Conservation (phyloP, 1,284 basidiomycete species). For the Coriolopsis trogii region DNA sequence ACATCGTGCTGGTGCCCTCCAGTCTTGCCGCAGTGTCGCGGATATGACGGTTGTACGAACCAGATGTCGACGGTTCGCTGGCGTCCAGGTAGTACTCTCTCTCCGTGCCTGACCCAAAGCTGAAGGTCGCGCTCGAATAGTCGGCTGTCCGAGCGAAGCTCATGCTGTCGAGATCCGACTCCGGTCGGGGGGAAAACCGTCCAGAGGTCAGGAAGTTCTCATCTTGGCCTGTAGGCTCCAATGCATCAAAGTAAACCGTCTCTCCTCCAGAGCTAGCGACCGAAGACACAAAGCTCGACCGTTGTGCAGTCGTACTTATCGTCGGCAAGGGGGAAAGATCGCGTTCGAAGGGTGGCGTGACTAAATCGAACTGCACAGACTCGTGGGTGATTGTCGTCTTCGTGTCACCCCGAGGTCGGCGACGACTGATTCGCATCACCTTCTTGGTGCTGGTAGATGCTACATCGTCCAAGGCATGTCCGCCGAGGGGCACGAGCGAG, state of each 20-base stretch:
- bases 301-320: neutral
- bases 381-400: conserved; percentile 21
- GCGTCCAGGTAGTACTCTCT: conserved; percentile 8
- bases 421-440: neutral
- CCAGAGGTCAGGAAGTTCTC: conserved; percentile 3
- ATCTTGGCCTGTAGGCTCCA: conserved; percentile 15
- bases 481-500: neutral
- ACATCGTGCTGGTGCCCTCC: conserved; percentile 7
- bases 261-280: conserved; percentile 8
- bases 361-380: conserved; percentile 22
- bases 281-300: conserved; percentile 7
- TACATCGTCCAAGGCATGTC: neutral
- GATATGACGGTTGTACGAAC: conserved; percentile 7
- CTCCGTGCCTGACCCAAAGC: conserved; percentile 16
- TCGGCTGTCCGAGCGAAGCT: conserved; percentile 33
- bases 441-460: conserved; percentile 2
- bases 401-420: conserved; percentile 18
- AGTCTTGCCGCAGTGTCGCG: neutral
- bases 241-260: conserved; percentile 15
- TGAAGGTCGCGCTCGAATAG: conserved; percentile 18
- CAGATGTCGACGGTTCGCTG: conserved; percentile 7
- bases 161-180: conserved; percentile 34
- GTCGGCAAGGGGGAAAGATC: neutral
- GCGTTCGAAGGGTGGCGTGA: conserved; percentile 6
- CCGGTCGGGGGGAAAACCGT: conserved; percentile 24